Conservation (phyloP, 83 land plant genomes). For the Larix sibirica region DNA sequence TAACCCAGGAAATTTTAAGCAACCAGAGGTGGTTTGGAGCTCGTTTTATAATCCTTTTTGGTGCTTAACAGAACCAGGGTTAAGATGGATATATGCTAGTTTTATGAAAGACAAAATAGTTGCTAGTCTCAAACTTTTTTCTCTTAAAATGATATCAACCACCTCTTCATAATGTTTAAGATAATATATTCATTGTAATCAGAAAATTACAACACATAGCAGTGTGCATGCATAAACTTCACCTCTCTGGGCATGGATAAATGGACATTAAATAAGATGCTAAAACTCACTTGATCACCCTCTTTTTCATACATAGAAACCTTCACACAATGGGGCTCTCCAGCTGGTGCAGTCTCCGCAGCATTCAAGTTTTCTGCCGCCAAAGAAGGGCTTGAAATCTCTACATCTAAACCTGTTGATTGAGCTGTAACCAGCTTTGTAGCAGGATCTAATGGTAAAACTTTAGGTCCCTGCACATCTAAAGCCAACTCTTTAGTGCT, state of each 20-base stretch:
- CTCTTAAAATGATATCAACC: not conserved
- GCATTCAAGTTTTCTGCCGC: not conserved
- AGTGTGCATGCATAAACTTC: not conserved
- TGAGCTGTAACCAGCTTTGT: not conserved
- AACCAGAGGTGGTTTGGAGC: too few species aligned
- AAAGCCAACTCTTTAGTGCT: not conserved
- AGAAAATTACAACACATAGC: not conserved
- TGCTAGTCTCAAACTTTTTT: not conserved
- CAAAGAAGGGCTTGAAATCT: not conserved
- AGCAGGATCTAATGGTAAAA: not conserved
- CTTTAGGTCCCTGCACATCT: not conserved
- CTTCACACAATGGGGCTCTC: slow-evolving; percentile 8
- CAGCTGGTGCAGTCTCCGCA: not conserved
- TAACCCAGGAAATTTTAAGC: too few species aligned
- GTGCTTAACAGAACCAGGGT: too few species aligned
- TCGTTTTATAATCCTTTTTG: too few species aligned
- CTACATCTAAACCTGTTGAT: not conserved
- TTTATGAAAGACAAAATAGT: not conserved
- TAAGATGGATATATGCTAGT: too few species aligned
- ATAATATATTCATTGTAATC: not conserved
- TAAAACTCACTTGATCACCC: not conserved
- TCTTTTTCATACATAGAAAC: not conserved
- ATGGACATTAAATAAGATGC: not conserved
- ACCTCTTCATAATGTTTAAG: not conserved
- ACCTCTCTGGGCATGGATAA: not conserved